Evolutionary conservation across 805 yeast species (phyloP), one percentile per base, ranked within the genome.

Genomic region (Saturnispora kantuleensis): DNA sequence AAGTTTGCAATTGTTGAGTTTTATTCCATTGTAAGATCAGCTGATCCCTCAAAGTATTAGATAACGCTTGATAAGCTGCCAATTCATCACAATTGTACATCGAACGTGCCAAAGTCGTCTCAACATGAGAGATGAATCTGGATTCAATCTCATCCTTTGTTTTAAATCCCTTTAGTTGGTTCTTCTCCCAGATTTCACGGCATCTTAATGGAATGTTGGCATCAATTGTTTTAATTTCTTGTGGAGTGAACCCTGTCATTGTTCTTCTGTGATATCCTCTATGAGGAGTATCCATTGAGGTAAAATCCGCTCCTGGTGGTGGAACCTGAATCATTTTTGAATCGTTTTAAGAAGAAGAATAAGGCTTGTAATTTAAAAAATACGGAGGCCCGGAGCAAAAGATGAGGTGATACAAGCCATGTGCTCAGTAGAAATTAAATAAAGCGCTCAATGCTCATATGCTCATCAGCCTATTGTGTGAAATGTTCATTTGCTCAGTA

Each of bases 1-100:
- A 64, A 12, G 96, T 87, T 64, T 85, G 93, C 57, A 77, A 73
- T 65, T 88, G 96, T 66, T 88, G 96, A 34, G 97, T 88, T 63
- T 81, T 79, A 61, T 89, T 88, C 97, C 96, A 88, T 55, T 85
- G 86, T 39, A 86, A 71, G 53, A 86, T 73, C 57, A 88, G 68
- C 42, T 81, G 79, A 63, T 89, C 96, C 51, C 95, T 71, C 47
- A 88, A 72, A 18, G 93, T 71, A 56, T 71, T 71, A 5, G 95
- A 81, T 34, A 94, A 77, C 0, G 96, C 95, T 60, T 84, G 94
- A 60, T 89, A 88, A 18, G 96, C 96, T 35, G 95, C 96, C 58
- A 88, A 69, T 47, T 81, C 81, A 63, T 89, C 97, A 67, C 96
- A 86, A 58, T 89, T 89, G 73, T 84, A 86, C 69, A 88, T 68